Percentiles rank a stretch among this genome's conserved stretches.
Conservation (phyloP, 2,329 filamentous ascomycete genomes). For the Trichoderma citrinoviride region DNA sequence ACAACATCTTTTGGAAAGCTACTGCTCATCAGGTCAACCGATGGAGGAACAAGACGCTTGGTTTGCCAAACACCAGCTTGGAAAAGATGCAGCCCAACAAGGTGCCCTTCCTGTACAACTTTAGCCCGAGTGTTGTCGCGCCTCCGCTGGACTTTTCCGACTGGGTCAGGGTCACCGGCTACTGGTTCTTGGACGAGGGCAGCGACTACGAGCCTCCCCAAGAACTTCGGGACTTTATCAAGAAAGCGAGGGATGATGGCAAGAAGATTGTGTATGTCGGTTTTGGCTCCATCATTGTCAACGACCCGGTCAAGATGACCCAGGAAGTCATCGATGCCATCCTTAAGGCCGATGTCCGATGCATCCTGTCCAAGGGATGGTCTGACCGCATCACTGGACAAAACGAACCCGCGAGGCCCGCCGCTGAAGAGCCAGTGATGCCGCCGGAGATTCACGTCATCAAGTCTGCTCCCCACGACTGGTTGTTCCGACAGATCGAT, state of each 20-base stretch:
- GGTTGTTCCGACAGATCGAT: slow-evolving; percentile 92
- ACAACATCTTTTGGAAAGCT: slow-evolving; percentile 94
- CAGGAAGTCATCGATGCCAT: slow-evolving; percentile 92
- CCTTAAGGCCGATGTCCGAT: slow-evolving; percentile 84
- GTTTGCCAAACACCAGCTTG: slow-evolving; percentile 74
- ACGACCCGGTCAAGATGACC: slow-evolving; percentile 83
- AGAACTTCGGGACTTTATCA: slow-evolving; percentile 78
- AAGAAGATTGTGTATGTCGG: slow-evolving; percentile 97
- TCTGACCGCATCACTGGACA: slow-evolving; percentile 70
- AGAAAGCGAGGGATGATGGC: slow-evolving; percentile 71
- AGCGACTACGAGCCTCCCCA: slow-evolving; percentile 67
- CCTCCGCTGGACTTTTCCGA: slow-evolving; percentile 94
- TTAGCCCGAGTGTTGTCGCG: slow-evolving; percentile 88
- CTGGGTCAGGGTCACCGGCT: slow-evolving; percentile 95
- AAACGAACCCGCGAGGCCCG: slow-evolving; percentile 45
- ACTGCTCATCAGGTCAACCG: slow-evolving; percentile 88
- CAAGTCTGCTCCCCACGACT: slow-evolving; percentile 89
- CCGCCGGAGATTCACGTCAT: slow-evolving; percentile 83
- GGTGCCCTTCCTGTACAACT: slow-evolving; percentile 98
- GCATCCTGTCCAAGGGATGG: slow-evolving; percentile 95
- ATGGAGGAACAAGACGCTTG: slow-evolving; percentile 81
- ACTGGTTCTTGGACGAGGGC: slow-evolving; percentile 92
- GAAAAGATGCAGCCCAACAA: slow-evolving; percentile 95
- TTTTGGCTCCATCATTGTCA: slow-evolving; percentile 93
- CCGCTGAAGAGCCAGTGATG: slow-evolving; percentile 61